Conservation (phyloP, 306 rosid genomes). For the Senna siamea region DNA sequence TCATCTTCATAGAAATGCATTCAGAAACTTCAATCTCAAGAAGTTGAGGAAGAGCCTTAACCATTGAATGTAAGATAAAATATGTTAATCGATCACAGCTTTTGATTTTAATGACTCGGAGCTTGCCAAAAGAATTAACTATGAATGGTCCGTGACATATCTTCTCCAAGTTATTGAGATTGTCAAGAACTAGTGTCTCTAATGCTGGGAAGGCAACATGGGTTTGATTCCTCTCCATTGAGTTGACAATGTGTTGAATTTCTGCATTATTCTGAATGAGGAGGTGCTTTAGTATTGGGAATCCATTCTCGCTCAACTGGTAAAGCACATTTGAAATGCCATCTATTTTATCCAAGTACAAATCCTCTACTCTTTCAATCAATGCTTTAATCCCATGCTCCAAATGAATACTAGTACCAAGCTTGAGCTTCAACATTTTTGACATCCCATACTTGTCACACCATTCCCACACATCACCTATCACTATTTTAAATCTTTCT, state of each 20-base stretch:
- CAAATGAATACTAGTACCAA: background rate
- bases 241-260: background rate
- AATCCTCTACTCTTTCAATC: background rate
- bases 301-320: background rate
- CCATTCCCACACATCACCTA: conserved; percentile 9
- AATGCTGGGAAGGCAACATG: background rate
- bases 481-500: background rate
- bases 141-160: conserved; percentile 8
- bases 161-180: background rate
- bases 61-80: background rate
- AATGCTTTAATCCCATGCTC: background rate
- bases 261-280: background rate
- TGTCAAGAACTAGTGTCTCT: background rate
- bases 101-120: background rate
- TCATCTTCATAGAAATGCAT: background rate
- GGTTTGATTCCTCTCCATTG: background rate
- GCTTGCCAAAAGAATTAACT: background rate
- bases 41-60: background rate
- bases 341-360: background rate
- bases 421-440: background rate
- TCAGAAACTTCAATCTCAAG: background rate
- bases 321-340: background rate
- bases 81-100: background rate
- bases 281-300: background rate
- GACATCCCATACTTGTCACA: background rate